These are phyloP conservation scores for Pogostemon cablin DNA, from an alignment of 257 asterid genomes.

Conservation along the genomic window DNA sequence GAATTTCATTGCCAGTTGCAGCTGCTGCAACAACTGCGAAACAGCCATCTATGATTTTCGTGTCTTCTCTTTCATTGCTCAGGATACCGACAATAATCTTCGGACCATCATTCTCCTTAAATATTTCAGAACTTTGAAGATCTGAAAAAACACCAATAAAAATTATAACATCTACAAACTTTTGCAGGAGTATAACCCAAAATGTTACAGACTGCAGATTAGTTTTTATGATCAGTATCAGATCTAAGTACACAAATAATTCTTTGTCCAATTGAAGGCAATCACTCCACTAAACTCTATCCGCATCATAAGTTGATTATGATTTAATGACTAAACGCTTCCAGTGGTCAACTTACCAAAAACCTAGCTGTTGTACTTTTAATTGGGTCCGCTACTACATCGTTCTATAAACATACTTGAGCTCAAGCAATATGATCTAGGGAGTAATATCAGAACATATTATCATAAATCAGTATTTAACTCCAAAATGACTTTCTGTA, in stretches of 20 bases:
- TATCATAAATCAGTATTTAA: not conserved
- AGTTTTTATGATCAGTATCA: too few species aligned
- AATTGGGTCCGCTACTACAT: not conserved
- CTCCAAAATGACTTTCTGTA: not conserved
- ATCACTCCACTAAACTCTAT: not conserved
- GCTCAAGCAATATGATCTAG: constrained; percentile 14
- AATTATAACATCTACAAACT: not conserved
- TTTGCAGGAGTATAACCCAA: not conserved
- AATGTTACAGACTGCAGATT: not conserved
- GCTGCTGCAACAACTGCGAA: constrained; percentile 86
- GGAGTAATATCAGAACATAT: constrained; percentile 16
- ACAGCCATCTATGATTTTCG: constrained; percentile 62
- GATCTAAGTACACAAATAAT: too few species aligned
- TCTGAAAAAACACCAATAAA: constrained; percentile 49
- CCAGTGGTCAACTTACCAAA: not conserved
- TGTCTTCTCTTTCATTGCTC: constrained; percentile 50
- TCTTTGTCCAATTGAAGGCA: constrained; percentile 7
- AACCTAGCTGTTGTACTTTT: not conserved
- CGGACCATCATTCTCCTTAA: constrained; percentile 71
- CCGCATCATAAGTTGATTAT: constrained; percentile 6
- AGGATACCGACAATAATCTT: constrained; percentile 58
- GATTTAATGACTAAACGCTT: constrained; percentile 4
- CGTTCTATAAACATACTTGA: not conserved
- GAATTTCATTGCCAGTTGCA: constrained; percentile 88
- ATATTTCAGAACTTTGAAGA: constrained; percentile 77